Evolutionary conservation across 1,284 basidiomycete species (phyloP), one percentile per base, ranked within the genome.

Genomic region (Boletus smithii): DNA sequence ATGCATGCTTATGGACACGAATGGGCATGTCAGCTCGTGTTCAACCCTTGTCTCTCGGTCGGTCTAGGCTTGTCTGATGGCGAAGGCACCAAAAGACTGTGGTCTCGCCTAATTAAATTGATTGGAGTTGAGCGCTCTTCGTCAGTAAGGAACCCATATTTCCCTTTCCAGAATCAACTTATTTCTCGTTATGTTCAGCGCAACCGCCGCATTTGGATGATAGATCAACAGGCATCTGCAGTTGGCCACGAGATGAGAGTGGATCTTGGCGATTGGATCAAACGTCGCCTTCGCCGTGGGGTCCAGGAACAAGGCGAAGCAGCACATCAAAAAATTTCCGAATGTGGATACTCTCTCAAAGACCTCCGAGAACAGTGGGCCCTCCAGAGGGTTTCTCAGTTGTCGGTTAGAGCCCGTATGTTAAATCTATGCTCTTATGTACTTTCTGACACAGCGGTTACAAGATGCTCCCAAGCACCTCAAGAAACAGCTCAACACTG

Each of bases 401-500:
- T 65, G 0, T 70, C 69, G 0, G 22, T 67, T 1, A 53, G 58
- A 5, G 50, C 62, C 2, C 57, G 67, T 71, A 52, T 42, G 67
- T 60, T 1, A 8, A 14, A 14, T 14, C 13, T 14, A 4, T 14
- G 4, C 13, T 5, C 13, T 4, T 6, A 3, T 29, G 13, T 29
- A 29, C 11, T 29, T 13, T 29, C 27, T 27, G 27, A 14, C 13
- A 13, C 5, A 5, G 13, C 3, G 6, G 13, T 13, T 30, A 29
- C 16, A 36, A 72, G 71, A 70, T 58, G 62, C 69, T 3, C 69
- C 68, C 2, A 48, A 50, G 0, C 53, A 58, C 0, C 48, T 72
- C 1, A 68, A 67, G 24, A 67, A 65, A 22, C 65, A 72, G 29
- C 56, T 73, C 0, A 66, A 70, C 38, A 57, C 58, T 0, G 61